These are phyloP conservation scores for Magnaporthiopsis poae DNA, from an alignment of 2,329 filamentous ascomycete genomes.

Conservation along the genomic window DNA sequence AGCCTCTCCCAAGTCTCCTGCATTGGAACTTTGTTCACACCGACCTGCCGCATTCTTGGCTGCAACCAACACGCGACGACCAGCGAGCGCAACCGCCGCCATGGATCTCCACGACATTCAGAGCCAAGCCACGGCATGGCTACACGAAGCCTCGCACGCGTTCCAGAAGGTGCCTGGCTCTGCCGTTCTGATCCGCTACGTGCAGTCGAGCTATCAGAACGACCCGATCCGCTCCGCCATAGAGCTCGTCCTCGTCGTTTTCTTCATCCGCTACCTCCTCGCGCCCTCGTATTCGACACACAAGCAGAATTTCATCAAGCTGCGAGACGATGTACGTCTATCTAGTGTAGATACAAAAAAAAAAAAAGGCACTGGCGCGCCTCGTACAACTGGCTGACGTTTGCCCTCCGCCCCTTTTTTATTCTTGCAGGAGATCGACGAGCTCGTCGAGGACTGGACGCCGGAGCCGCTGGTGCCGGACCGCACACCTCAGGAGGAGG, in stretches of 20 bases:
- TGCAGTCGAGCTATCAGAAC: conserved; percentile 94
- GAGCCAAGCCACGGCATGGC: conserved; percentile 39
- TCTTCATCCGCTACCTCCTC: conserved; percentile 87
- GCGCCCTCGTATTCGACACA: conserved; percentile 86
- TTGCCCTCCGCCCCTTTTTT: not conserved
- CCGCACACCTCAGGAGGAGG: conserved; percentile 64
- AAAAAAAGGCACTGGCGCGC: too few relatives aligned
- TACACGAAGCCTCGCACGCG: conserved; percentile 45
- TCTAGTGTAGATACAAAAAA: not conserved
- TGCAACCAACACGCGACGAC: not conserved
- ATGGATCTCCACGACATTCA: conserved; percentile 59
- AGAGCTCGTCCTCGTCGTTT: conserved; percentile 85
- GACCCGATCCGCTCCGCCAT: conserved; percentile 89
- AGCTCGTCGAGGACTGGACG: conserved; percentile 90
- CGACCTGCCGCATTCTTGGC: not conserved
- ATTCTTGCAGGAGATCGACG: conserved; percentile 65
- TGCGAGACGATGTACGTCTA: conserved; percentile 60
- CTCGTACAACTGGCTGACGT: conserved; percentile 10
- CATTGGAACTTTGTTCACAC: not conserved
- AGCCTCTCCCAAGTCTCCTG: not conserved
- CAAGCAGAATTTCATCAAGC: conserved; percentile 77
- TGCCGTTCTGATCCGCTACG: conserved; percentile 86
- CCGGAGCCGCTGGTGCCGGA: conserved; percentile 80
- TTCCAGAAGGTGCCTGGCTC: conserved; percentile 92
- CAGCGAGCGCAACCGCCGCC: conserved; percentile 2